These are phyloP conservation scores for Citrus cavaleriei DNA, from an alignment of 345 rosid species.

Conservation along the genomic window DNA sequence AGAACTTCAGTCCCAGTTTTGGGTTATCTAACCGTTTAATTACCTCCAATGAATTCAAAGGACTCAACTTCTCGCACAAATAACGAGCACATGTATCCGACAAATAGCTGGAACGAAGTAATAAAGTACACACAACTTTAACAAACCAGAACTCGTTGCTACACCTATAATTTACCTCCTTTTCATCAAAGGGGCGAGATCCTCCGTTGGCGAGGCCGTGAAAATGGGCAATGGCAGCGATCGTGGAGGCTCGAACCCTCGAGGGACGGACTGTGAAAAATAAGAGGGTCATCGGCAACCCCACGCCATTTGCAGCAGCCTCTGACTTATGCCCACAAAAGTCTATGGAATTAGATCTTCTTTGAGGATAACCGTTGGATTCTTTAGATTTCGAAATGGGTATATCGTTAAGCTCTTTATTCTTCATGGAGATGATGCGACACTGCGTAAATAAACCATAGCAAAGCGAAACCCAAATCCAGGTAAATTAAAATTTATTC, in stretches of 20 bases:
- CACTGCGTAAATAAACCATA: conserved; percentile 14
- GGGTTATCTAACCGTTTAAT: conserved; percentile 57
- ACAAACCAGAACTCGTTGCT: conserved; percentile 64
- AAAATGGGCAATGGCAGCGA: conserved; percentile 31
- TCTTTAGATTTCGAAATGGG: conserved; percentile 12
- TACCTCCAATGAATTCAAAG: conserved; percentile 58
- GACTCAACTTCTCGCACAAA: conserved; percentile 54
- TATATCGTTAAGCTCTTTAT: conserved; percentile 14
- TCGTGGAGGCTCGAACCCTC: conserved; percentile 56
- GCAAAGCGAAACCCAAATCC: conserved; percentile 1
- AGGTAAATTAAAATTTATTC: not conserved
- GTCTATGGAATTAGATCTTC: not conserved
- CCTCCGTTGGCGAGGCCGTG: conserved; percentile 50
- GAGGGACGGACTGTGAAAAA: conserved; percentile 26
- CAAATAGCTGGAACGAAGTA: conserved; percentile 36
- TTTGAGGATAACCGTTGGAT: conserved; percentile 2
- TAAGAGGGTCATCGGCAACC: conserved; percentile 47
- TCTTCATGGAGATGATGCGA: conserved; percentile 31
- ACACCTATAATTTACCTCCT: conserved; percentile 23
- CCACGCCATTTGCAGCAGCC: conserved; percentile 34
- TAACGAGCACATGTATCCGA: conserved; percentile 45
- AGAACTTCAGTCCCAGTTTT: conserved; percentile 50
- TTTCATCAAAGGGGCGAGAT: conserved; percentile 30
- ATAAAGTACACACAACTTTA: conserved; percentile 62
- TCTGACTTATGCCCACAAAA: not conserved